Evolutionary conservation across 345 rosid genomes (phyloP).

Genomic region (Moricandia moricandioides): DNA sequence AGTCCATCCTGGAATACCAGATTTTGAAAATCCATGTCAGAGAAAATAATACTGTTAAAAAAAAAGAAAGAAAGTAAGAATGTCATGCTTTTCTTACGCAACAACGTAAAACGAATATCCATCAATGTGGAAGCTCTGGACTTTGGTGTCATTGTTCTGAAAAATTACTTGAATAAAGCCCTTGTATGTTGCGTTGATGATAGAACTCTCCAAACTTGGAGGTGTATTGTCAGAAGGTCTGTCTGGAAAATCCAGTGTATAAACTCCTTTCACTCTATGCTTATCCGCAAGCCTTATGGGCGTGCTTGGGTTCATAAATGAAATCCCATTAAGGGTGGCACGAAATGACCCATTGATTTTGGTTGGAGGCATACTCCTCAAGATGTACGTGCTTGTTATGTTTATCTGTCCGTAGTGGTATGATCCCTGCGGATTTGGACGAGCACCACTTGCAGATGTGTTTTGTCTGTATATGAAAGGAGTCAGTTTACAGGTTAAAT

Average conservation of each 20-base stretch:
- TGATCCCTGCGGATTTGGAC: constrained; percentile 96
- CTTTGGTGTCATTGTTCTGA: constrained; percentile 85
- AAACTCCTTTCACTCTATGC: constrained; percentile 62
- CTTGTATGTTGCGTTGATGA: constrained; percentile 78
- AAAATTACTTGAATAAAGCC: constrained; percentile 75
- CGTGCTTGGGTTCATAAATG: constrained; percentile 62
- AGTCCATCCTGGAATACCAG: constrained; percentile 67
- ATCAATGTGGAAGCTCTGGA: constrained; percentile 82
- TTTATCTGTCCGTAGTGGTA: constrained; percentile 84
- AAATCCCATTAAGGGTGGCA: constrained; percentile 75
- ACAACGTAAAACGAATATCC: constrained; percentile 86
- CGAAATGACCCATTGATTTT: constrained; percentile 54
- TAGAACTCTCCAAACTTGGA: constrained; percentile 53
- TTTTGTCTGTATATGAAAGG: constrained; percentile 57
- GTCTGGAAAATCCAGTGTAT: constrained; percentile 79
- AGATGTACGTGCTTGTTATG: constrained; percentile 57
- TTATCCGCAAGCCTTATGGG: constrained; percentile 80
- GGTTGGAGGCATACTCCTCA: constrained; percentile 67
- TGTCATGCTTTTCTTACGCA: constrained; percentile 54
- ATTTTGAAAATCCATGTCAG: background rate
- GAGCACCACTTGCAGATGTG: constrained; percentile 83
- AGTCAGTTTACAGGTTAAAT: background rate
- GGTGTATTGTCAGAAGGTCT: constrained; percentile 46
- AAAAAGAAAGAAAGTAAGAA: background rate
- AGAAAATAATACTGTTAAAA: background rate